These are phyloP conservation scores for Neltuma alba DNA, from an alignment of 306 rosid species.

Conservation along the genomic window DNA sequence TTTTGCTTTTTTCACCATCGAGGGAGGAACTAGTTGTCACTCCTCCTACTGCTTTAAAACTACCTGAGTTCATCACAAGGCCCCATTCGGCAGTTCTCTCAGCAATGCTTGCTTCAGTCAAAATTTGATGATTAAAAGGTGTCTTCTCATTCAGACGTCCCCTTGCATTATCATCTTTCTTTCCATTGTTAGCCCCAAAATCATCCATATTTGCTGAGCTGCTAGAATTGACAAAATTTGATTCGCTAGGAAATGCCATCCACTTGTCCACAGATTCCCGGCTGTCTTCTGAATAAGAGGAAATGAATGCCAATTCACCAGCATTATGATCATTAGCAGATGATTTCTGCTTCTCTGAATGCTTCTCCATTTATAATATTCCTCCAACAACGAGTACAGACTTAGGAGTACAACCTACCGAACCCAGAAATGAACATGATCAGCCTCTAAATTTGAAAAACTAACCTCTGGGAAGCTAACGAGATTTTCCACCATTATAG, in stretches of 20 bases:
- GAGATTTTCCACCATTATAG: not conserved
- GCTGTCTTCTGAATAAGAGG: conserved; percentile 33
- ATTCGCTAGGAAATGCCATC: conserved; percentile 77
- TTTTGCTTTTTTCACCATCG: conserved; percentile 45
- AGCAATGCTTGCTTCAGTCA: conserved; percentile 59
- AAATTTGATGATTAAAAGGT: conserved; percentile 14
- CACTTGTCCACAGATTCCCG: conserved; percentile 54
- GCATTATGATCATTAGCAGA: conserved; percentile 32
- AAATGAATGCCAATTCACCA: conserved; percentile 24
- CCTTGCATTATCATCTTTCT: conserved; percentile 5
- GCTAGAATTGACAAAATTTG: conserved; percentile 17
- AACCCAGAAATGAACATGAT: conserved; percentile 7
- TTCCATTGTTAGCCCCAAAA: not conserved
- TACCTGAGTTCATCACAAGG: conserved; percentile 59
- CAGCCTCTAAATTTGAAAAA: conserved; percentile 23
- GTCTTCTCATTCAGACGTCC: not conserved
- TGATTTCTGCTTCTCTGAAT: conserved; percentile 50
- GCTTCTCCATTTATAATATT: conserved; percentile 54
- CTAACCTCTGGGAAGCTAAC: not conserved
- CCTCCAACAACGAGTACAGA: conserved; percentile 6
- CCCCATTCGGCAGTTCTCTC: conserved; percentile 90
- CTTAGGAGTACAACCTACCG: conserved; percentile 27
- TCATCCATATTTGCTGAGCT: not conserved
- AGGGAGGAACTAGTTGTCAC: conserved; percentile 34
- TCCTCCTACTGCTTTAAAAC: conserved; percentile 43